Evolutionary conservation across 2,329 filamentous ascomycete species (phyloP).

Genomic region (Zymoseptoria tritici): DNA sequence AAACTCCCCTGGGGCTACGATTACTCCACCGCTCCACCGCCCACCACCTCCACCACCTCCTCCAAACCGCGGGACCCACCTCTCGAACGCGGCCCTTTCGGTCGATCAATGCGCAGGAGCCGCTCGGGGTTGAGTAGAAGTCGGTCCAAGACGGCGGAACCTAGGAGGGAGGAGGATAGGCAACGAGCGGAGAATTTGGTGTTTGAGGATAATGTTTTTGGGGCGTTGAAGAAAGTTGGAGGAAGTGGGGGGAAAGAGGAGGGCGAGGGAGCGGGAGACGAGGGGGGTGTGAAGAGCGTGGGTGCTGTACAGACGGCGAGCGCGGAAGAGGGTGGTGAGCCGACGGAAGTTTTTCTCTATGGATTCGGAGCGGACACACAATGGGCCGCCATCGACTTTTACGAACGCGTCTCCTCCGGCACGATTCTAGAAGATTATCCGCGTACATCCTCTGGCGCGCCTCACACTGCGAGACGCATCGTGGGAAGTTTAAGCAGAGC

Average conservation of each 20-base stretch:
- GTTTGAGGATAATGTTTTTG: conserved; percentile 43
- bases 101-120: conserved; percentile 42
- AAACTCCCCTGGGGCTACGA: conserved; percentile 57
- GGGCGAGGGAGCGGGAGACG: conserved; percentile 16
- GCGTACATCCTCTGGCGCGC: conserved; percentile 66
- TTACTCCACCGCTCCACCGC: conserved; percentile 8
- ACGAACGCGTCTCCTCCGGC: conserved; percentile 72
- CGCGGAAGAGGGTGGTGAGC: conserved; percentile 33
- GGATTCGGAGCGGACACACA: conserved; percentile 64
- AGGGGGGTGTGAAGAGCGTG: conserved; percentile 7
- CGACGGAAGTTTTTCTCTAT: conserved; percentile 76
- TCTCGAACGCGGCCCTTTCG: conserved; percentile 57
- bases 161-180: conserved; percentile 52
- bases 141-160: conserved; percentile 47
- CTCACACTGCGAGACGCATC: conserved; percentile 68
- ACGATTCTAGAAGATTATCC: conserved; percentile 90
- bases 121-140: conserved; percentile 16
- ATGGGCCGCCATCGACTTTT: conserved; percentile 84
- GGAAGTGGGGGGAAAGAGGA: conserved; percentile 24
- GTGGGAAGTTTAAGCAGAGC: conserved; percentile 63
- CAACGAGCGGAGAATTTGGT: conserved; percentile 37
- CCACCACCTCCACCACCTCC: conserved; percentile 3
- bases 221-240: conserved; percentile 19
- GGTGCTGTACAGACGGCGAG: conserved; percentile 28
- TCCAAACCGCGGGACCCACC: conserved; percentile 35